Conservation (phyloP, 1,284 basidiomycete species). For the Fomitopsis pinicola region DNA sequence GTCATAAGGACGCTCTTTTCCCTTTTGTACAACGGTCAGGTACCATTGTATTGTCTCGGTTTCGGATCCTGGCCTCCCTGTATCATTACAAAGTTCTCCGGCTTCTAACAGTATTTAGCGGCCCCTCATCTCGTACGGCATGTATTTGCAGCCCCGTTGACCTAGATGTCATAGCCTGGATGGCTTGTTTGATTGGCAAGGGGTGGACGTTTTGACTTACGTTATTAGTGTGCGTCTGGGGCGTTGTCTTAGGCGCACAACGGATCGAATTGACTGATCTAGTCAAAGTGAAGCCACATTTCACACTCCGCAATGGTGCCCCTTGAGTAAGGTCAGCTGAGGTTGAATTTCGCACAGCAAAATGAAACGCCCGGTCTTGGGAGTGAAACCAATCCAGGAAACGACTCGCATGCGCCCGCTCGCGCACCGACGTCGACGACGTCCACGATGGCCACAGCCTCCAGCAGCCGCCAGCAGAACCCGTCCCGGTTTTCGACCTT, state of each 20-base stretch:
- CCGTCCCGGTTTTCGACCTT: conserved; percentile 55
- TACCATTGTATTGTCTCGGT: neutral
- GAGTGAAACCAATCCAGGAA: neutral
- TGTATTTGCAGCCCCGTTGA: neutral
- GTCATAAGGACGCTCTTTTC: neutral
- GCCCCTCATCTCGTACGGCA: neutral
- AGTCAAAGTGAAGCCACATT: neutral
- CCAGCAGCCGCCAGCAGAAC: conserved; percentile 26
- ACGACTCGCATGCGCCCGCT: conserved; percentile 1
- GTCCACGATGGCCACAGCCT: conserved; percentile 26
- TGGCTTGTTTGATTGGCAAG: neutral
- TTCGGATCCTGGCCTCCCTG: neutral
- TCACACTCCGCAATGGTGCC: neutral
- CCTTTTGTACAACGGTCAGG: neutral
- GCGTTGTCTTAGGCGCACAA: neutral
- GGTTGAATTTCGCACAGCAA: neutral
- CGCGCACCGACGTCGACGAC: conserved; percentile 18
- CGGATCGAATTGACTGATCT: neutral
- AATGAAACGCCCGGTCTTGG: neutral
- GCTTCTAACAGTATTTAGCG: neutral
- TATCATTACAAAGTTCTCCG: neutral
- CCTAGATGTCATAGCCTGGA: neutral
- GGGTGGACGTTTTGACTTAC: neutral
- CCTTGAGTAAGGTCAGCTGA: neutral
- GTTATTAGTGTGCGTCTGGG: neutral